Evolutionary conservation across 1,284 basidiomycete species (phyloP), one percentile per base, ranked within the genome.

Genomic region (Cutaneotrichosporon mucoides): DNA sequence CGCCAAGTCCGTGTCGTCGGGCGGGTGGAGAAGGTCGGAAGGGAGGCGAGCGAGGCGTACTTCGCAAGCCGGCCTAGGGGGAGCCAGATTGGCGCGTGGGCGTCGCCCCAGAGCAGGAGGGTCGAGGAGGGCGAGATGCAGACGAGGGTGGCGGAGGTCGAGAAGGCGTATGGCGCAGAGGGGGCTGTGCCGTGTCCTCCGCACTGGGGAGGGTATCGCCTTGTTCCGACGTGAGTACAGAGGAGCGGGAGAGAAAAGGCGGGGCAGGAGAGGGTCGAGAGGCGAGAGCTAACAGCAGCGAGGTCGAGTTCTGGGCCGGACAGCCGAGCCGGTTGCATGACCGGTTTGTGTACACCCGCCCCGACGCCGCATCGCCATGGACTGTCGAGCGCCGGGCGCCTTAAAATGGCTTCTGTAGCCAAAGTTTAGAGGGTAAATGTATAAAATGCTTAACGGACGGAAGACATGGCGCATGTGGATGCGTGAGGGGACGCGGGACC

Each of bases 141-240:
- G 53, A 76, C 81, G 16, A 82, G 85, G 37, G 79, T 95, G 12
- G 79, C 85, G 57, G 81, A 83, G 66, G 73, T 87, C 8, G 82
- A 86, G 70, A 79, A 83, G 50, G 81, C 81, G 44, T 92, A 92
- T 68, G 77, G 81, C 46, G 73, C 68, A 34, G 68, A 24, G 24
- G 24, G 24, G 24, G 24, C 86, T 53, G 82, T 97, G 9, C 88
- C 90, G 0, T 81, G 88, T 49, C 96, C 95, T 1, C 87, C 90
- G 6, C 90, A 90, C 76, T 99, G 96, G 95, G 95, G 95, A 58
- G 95, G 95, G 3, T 97, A 90, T 86, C 84, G 94, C 67, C 84
- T 99, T 42, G 82, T 97, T 6, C 96, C 96, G 13, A 84, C 84
- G 89, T 94, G 76, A 76, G 87, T 84, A 24, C 24, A 24, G 24